phyloP scores from a whole-genome alignment of 495 filamentous ascomycete species.

The Penicillium maclennaniae region DNA sequence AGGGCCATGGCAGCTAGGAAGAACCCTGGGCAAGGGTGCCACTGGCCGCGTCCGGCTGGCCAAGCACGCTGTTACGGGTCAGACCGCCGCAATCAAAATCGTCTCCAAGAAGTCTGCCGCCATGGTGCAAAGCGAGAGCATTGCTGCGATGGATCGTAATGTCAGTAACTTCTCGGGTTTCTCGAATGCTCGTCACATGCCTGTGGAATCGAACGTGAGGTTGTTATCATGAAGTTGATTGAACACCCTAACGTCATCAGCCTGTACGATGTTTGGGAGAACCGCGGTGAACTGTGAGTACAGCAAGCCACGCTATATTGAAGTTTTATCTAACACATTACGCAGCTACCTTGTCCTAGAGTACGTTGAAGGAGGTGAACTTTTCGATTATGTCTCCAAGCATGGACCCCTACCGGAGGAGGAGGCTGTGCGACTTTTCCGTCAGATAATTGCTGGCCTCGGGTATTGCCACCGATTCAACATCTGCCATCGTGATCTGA shows the following conservation, averaged over 20 bases:
- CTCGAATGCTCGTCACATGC: conserved; percentile 61
- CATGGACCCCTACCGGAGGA: conserved; percentile 66
- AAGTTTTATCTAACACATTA: background rate
- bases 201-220: conserved; percentile 83
- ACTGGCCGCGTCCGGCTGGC: conserved; percentile 81
- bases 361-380: conserved; percentile 84
- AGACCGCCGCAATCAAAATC: conserved; percentile 89
- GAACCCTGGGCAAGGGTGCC: conserved; percentile 78
- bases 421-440: conserved; percentile 79
- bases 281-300: conserved; percentile 81
- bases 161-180: conserved; percentile 33
- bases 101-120: conserved; percentile 72
- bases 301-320: conserved; percentile 7
- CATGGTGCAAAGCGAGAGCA: conserved; percentile 68
- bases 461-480: conserved; percentile 89
- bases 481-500: conserved; percentile 94
- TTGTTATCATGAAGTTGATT: conserved; percentile 93
- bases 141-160: conserved; percentile 66
- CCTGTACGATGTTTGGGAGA: conserved; percentile 95
- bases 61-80: conserved; percentile 66
- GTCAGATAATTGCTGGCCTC: conserved; percentile 88
- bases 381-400: conserved; percentile 75
- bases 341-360: conserved; percentile 93
- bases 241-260: conserved; percentile 90
- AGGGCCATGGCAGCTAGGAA: conserved; percentile 88